Percentiles rank a stretch among this genome's conserved stretches.
phyloP scores from a whole-genome alignment of 2,329 filamentous ascomycete genomes.

The Penicillium sp. region DNA sequence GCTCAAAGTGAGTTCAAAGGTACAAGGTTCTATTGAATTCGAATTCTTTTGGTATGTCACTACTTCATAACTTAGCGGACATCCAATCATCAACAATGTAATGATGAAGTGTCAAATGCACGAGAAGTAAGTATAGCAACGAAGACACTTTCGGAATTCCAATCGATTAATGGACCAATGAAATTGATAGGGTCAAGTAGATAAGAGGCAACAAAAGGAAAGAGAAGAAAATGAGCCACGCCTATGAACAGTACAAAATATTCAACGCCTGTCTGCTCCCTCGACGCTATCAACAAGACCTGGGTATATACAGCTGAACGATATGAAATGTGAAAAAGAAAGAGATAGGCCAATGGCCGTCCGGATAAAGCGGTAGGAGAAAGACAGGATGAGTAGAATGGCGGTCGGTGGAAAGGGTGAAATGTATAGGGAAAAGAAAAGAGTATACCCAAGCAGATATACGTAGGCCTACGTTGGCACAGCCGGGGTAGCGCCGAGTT shows the following conservation, averaged over 20 bases:
- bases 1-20: background rate
- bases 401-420: background rate
- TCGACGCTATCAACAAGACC: slow-evolving; percentile 10
- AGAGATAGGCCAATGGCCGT: background rate
- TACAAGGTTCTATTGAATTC: background rate
- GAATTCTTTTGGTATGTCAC: background rate
- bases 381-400: background rate
- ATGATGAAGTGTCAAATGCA: background rate
- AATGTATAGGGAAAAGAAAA: background rate
- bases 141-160: background rate
- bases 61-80: background rate
- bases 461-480: slow-evolving; percentile 4
- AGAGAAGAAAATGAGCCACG: background rate
- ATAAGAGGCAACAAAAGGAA: background rate
- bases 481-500: slow-evolving; percentile 24
- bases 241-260: slow-evolving; percentile 2
- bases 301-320: slow-evolving; percentile 22
- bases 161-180: background rate
- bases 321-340: slow-evolving; percentile 2
- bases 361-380: background rate
- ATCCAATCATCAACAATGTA: background rate
- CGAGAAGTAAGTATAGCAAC: background rate
- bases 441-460: background rate
- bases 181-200: background rate
- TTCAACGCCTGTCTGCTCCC: slow-evolving; percentile 14